phyloP scores from a whole-genome alignment of 2,329 filamentous ascomycete species.

The Fusarium continuum region DNA sequence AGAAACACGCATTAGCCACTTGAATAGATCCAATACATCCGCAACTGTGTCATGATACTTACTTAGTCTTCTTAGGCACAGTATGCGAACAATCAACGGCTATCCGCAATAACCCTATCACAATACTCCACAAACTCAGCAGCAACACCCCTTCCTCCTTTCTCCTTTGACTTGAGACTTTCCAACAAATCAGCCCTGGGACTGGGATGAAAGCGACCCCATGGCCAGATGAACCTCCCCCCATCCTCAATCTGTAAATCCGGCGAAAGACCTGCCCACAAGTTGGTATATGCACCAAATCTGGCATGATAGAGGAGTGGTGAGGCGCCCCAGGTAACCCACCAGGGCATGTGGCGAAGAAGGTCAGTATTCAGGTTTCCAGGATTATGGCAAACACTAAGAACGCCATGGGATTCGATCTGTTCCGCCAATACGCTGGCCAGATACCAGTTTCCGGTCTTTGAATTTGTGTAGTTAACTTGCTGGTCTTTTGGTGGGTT shows the following conservation, averaged over 20 bases:
- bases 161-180: slow-evolving; percentile 5
- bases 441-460: slow-evolving; percentile 30
- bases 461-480: slow-evolving; percentile 23
- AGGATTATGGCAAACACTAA: slow-evolving; percentile 23
- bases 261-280: slow-evolving; percentile 9
- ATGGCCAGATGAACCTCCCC: slow-evolving; percentile 16
- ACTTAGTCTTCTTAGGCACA: too few species aligned
- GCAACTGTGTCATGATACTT: too few species aligned
- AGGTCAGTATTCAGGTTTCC: slow-evolving; percentile 23
- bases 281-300: slow-evolving; percentile 16
- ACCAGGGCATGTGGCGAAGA: slow-evolving; percentile 16
- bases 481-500: not conserved
- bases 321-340: not conserved
- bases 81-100: not conserved
- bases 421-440: slow-evolving; percentile 5
- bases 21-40: too few species aligned
- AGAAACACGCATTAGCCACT: too few species aligned
- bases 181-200: slow-evolving; percentile 12
- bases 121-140: slow-evolving; percentile 19
- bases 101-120: not conserved
- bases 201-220: slow-evolving; percentile 9
- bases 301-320: slow-evolving; percentile 15
- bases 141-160: slow-evolving; percentile 14
- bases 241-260: slow-evolving; percentile 18
- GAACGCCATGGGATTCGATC: not conserved